Evolutionary conservation across 2,329 filamentous ascomycete species (phyloP), one percentile per base, ranked within the genome.

Genomic region (Graphilbum ipis-grandicollis): DNA sequence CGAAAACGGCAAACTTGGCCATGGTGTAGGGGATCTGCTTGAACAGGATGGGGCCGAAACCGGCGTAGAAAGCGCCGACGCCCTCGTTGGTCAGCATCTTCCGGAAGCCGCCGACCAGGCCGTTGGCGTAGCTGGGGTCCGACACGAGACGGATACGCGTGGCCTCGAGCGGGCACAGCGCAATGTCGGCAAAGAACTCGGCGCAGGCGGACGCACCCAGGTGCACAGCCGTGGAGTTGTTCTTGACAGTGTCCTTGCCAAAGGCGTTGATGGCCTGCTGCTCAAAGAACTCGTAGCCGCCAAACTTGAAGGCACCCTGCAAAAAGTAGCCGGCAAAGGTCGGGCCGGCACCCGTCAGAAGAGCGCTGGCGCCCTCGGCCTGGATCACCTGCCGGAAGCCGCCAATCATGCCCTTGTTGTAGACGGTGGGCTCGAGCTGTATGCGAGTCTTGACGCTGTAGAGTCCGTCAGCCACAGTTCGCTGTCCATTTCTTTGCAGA

Each of bases 281-380:
- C 74, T 86, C 86, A 76, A 86, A 85, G 62, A 85, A 75, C 64
- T 86, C 80, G 60, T 86, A 86, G 55, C 80, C 80, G 58, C 80
- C 80, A 59, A 86, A 86, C 66, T 86, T 86, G 73, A 85, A 77
- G 50, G 79, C 77, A 54, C 80, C 80, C 63, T 86, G 80, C 51
- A 86, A 71, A 71, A 84, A 85, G 65, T 86, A 86, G 56, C 80
- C 80, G 47, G 79, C 77, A 49, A 72, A 70, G 52, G 80, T 85
- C 47, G 80, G 79, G 50, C 80, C 80, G 57, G 77, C 67, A 59
- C 80, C 80, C 44, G 80, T 85, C 58, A 79, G 65, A 48, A 86
- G 71, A 56, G 79, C 80, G 56, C 74, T 75, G 51, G 75, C 75
- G 59, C 80, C 80, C 65, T 86, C 80, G 47, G 67, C 75, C 46